Conservation (phyloP, 2,329 filamentous ascomycete species). For the Alternaria triticimaculans region DNA sequence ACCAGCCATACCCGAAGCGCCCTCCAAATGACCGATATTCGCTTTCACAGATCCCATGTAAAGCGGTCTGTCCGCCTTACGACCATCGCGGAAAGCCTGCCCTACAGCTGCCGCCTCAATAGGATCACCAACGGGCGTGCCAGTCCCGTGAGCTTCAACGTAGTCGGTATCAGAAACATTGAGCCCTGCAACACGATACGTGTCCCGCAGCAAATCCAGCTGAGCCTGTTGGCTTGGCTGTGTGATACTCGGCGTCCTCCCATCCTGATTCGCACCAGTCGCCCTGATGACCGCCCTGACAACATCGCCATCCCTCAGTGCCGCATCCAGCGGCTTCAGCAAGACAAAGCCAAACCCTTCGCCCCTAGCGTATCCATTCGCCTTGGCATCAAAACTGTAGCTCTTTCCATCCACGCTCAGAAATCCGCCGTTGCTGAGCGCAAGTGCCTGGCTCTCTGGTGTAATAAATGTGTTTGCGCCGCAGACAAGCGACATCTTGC, state of each 20-base stretch:
- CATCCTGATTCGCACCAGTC: slow-evolving; percentile 21
- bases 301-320: slow-evolving; percentile 20
- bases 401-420: slow-evolving; percentile 2
- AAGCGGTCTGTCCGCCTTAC: neutral
- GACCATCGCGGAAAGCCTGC: slow-evolving; percentile 3
- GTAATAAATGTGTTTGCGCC: slow-evolving; percentile 9
- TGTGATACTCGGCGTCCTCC: slow-evolving; percentile 9
- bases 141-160: slow-evolving; percentile 21
- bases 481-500: slow-evolving; percentile 17
- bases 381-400: slow-evolving; percentile 32
- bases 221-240: slow-evolving; percentile 54
- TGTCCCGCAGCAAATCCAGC: slow-evolving; percentile 15
- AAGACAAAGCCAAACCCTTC: slow-evolving; percentile 65
- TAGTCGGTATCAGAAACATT: slow-evolving; percentile 8
- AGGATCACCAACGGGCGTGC: slow-evolving; percentile 12
- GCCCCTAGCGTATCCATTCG: slow-evolving; percentile 68
- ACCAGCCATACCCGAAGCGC: slow-evolving; percentile 19
- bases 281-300: slow-evolving; percentile 31
- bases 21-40: slow-evolving; percentile 32
- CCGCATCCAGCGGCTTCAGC: slow-evolving; percentile 48
- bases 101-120: slow-evolving; percentile 13
- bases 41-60: slow-evolving; percentile 26
- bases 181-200: slow-evolving; percentile 7
- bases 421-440: slow-evolving; percentile 1
- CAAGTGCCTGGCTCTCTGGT: slow-evolving; percentile 8